Evolutionary conservation across 441 rosid genomes (phyloP).

Genomic region (Capsella rubella): DNA sequence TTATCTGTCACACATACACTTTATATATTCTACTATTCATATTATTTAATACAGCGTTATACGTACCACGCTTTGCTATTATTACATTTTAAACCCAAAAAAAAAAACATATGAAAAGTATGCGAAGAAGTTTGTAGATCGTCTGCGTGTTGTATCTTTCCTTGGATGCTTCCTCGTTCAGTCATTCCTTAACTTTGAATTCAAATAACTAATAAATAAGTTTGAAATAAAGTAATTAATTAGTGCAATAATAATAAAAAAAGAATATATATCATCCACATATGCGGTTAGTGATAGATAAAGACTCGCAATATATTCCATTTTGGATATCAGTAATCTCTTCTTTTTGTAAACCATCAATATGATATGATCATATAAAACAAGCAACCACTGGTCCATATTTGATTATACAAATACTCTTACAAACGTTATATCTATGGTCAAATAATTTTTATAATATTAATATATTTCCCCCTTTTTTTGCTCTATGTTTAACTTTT

Average conservation of each 20-base stretch:
- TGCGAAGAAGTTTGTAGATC: slow-evolving; percentile 12
- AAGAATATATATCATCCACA: slow-evolving; percentile 37
- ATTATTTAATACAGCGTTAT: too few relatives aligned
- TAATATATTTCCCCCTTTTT: background rate
- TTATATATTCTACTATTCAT: too few relatives aligned
- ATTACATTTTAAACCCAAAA: background rate
- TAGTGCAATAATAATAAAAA: background rate
- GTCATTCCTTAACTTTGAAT: slow-evolving; percentile 33
- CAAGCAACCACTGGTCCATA: slow-evolving; percentile 36
- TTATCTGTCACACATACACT: too few relatives aligned
- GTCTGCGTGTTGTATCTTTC: slow-evolving; percentile 11
- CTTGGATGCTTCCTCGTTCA: slow-evolving; percentile 24
- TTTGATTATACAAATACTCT: background rate
- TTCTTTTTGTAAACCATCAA: slow-evolving; percentile 29
- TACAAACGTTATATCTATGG: background rate
- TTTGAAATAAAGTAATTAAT: background rate
- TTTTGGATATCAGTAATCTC: slow-evolving; percentile 31
- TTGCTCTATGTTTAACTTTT: background rate
- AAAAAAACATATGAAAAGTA: slow-evolving; percentile 28
- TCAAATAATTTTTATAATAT: background rate
- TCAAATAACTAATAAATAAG: slow-evolving; percentile 26
- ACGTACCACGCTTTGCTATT: too few relatives aligned
- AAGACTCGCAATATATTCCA: slow-evolving; percentile 35
- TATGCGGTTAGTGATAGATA: slow-evolving; percentile 29
- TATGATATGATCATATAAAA: slow-evolving; percentile 32